These are phyloP conservation scores for Gentiana macrophylla DNA, from an alignment of 257 asterid genomes.

Conservation along the genomic window DNA sequence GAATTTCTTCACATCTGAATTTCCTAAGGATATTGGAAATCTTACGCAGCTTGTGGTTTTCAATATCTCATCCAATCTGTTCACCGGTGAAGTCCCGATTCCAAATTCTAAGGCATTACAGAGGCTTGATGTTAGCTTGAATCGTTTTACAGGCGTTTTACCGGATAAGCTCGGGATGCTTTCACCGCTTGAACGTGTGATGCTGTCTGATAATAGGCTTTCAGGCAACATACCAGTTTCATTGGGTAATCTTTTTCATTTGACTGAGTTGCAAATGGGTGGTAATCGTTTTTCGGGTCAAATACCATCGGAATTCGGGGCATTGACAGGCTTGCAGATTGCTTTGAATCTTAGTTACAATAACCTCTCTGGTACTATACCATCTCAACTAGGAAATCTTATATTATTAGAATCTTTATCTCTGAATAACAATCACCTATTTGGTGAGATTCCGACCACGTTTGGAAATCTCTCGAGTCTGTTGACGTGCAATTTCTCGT, in stretches of 20 bases:
- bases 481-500: slow-evolving; percentile 75
- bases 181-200: slow-evolving; percentile 66
- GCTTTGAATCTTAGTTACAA: slow-evolving; percentile 77
- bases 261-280: slow-evolving; percentile 91
- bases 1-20: slow-evolving; percentile 43
- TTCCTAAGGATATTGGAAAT: slow-evolving; percentile 67
- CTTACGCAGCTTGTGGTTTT: slow-evolving; percentile 62
- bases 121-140: slow-evolving; percentile 79
- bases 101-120: slow-evolving; percentile 64
- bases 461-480: slow-evolving; percentile 71
- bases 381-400: slow-evolving; percentile 74
- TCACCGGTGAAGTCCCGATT: slow-evolving; percentile 58
- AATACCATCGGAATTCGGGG: slow-evolving; percentile 67
- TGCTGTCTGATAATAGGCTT: slow-evolving; percentile 56
- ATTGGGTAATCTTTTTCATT: slow-evolving; percentile 65
- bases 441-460: slow-evolving; percentile 75
- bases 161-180: slow-evolving; percentile 60
- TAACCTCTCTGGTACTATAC: slow-evolving; percentile 62
- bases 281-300: slow-evolving; percentile 60
- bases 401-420: slow-evolving; percentile 56
- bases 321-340: slow-evolving; percentile 65
- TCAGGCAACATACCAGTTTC: slow-evolving; percentile 66
- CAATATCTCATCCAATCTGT: slow-evolving; percentile 55
- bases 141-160: slow-evolving; percentile 40
- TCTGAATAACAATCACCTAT: slow-evolving; percentile 63